Conservation (phyloP, 129 eudicot species). For the Tanacetum coccineum region DNA sequence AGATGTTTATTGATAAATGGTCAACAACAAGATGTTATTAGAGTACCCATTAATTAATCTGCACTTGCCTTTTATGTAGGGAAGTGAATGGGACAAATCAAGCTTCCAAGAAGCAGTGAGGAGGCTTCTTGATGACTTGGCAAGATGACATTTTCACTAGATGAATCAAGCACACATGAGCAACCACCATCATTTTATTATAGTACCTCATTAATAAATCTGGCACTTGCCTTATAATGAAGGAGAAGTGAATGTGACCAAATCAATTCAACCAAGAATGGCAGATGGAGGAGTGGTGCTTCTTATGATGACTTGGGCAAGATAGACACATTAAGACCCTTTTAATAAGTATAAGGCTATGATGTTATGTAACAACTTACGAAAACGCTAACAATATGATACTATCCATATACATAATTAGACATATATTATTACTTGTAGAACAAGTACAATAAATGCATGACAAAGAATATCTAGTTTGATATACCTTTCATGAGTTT, state of each 20-base stretch:
- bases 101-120: constrained; percentile 62
- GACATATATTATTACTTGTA: constrained; percentile 1
- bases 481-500: background rate
- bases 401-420: background rate
- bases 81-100: constrained; percentile 61
- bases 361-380: background rate
- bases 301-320: too few species aligned
- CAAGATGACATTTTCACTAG: constrained; percentile 27
- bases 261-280: too few species aligned
- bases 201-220: too few species aligned
- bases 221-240: too few species aligned
- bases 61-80: constrained; percentile 33
- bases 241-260: too few species aligned
- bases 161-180: too few species aligned
- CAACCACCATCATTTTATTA: too few species aligned
- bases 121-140: constrained; percentile 53
- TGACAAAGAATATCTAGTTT: background rate
- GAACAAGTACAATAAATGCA: background rate
- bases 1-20: too few species aligned
- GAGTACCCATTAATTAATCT: background rate
- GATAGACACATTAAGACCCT: too few species aligned
- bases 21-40: too few species aligned
- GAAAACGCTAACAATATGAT: constrained; percentile 13
- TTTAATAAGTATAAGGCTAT: background rate
- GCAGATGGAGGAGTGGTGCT: too few species aligned